Conservation (phyloP, 2,329 filamentous ascomycete species). For the Fusarium sterilihyphosum region DNA sequence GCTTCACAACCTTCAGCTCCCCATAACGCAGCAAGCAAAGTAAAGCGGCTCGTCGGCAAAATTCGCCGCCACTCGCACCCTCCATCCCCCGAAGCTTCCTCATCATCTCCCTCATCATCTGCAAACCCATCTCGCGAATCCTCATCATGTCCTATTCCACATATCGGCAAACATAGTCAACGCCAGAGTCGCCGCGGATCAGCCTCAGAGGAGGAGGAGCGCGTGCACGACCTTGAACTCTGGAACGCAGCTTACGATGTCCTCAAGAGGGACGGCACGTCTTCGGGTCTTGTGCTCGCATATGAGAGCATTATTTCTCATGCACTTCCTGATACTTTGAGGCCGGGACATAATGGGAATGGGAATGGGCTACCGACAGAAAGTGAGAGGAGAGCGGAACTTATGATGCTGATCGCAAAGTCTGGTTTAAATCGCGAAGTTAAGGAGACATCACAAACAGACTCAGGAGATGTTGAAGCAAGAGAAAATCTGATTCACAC, state of each 20-base stretch:
- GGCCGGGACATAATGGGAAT: conserved; percentile 43
- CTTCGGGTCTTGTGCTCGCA: conserved; percentile 46
- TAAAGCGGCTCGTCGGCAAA: conserved; percentile 38
- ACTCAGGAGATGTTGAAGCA: conserved; percentile 43
- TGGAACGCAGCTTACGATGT: conserved; percentile 51
- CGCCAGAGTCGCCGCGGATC: conserved; percentile 20
- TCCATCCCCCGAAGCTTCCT: conserved; percentile 9
- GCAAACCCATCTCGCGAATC: conserved; percentile 22
- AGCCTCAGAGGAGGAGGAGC: conserved; percentile 23
- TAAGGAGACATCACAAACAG: conserved; percentile 36
- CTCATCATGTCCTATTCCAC: conserved; percentile 21
- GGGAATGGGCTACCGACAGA: conserved; percentile 35
- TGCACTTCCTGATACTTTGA: conserved; percentile 47
- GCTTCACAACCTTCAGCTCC: conserved; percentile 18
- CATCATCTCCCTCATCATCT: conserved; percentile 23
- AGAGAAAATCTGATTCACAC: conserved; percentile 43
- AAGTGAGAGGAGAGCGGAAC: conserved; percentile 41
- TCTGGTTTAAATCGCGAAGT: conserved; percentile 45
- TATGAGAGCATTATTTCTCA: conserved; percentile 51
- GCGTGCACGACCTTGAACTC: conserved; percentile 41
- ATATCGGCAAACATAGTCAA: conserved; percentile 23
- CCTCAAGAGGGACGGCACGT: conserved; percentile 44
- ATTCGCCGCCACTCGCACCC: conserved; percentile 34
- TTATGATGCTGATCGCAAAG: conserved; percentile 45
- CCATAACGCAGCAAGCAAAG: conserved; percentile 24